phyloP scores from a whole-genome alignment of 345 rosid genomes.

The Citrus mangshanensis region DNA sequence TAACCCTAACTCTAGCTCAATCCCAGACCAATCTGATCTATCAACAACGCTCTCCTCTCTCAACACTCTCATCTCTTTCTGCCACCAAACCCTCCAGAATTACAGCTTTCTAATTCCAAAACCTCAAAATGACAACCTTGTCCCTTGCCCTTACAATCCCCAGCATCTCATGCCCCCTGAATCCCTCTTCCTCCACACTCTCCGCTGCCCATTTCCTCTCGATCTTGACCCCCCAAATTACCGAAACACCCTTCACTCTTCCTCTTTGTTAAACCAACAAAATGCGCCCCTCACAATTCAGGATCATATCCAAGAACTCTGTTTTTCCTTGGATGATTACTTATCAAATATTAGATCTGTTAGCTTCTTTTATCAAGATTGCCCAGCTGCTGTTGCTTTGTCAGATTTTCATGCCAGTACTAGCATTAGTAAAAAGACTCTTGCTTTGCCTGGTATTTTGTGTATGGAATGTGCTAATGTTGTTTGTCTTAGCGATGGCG shows the following conservation, averaged over 20 bases:
- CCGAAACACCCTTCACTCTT: slow-evolving; percentile 40
- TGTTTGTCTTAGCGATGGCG: slow-evolving; percentile 24
- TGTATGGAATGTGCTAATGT: slow-evolving; percentile 52
- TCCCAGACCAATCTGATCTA: slow-evolving; percentile 28
- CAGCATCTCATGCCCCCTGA: slow-evolving; percentile 73
- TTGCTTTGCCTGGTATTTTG: slow-evolving; percentile 57
- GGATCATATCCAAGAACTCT: slow-evolving; percentile 26
- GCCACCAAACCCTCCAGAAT: slow-evolving; percentile 30
- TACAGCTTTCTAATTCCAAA: slow-evolving; percentile 28
- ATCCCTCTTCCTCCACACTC: slow-evolving; percentile 66
- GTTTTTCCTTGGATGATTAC: slow-evolving; percentile 54
- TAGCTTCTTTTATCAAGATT: slow-evolving; percentile 57
- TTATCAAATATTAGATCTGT: slow-evolving; percentile 31
- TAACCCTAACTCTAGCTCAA: slow-evolving; percentile 21
- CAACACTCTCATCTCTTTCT: slow-evolving; percentile 35
- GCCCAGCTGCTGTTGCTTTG: slow-evolving; percentile 61
- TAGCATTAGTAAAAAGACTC: slow-evolving; percentile 12
- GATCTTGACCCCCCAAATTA: slow-evolving; percentile 42
- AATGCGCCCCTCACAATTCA: slow-evolving; percentile 12
- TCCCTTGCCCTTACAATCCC: slow-evolving; percentile 55
- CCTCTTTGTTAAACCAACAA: slow-evolving; percentile 8
- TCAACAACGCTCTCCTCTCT: slow-evolving; percentile 45
- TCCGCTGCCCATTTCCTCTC: slow-evolving; percentile 57
- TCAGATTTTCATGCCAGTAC: slow-evolving; percentile 27
- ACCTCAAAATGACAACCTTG: slow-evolving; percentile 21